phyloP scores from a whole-genome alignment of 2,329 filamentous ascomycete species.

The Alternaria triticimaculans region DNA sequence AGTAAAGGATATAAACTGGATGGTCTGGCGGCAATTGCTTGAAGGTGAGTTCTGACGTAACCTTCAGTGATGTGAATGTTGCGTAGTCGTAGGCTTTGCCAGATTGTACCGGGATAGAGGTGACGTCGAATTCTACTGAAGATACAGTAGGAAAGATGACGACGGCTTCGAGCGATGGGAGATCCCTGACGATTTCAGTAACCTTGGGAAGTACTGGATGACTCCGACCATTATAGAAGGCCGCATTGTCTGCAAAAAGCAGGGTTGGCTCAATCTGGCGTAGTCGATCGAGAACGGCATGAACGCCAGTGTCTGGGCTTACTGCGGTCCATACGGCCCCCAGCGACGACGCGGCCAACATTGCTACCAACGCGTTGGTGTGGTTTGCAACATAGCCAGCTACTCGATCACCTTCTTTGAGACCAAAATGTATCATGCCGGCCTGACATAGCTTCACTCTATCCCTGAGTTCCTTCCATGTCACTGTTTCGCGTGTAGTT shows the following conservation, averaged over 20 bases:
- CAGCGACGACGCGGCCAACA: conserved; percentile 81
- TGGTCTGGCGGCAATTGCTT: conserved; percentile 82
- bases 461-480: conserved; percentile 82
- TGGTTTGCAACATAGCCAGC: conserved; percentile 88
- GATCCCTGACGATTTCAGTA: conserved; percentile 71
- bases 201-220: conserved; percentile 84
- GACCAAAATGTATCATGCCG: conserved; percentile 70
- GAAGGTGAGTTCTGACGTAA: conserved; percentile 58
- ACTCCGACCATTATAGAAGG: conserved; percentile 88
- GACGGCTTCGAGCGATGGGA: conserved; percentile 72
- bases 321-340: conserved; percentile 94
- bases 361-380: conserved; percentile 82
- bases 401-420: conserved; percentile 68
- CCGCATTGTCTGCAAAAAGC: conserved; percentile 86
- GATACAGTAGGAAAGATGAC: conserved; percentile 74
- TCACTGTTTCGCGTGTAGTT: conserved; percentile 67
- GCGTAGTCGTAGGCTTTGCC: conserved; percentile 47
- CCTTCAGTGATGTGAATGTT: conserved; percentile 51
- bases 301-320: conserved; percentile 89
- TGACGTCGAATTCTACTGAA: conserved; percentile 49
- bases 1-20: conserved; percentile 93
- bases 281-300: conserved; percentile 86
- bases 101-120: conserved; percentile 48
- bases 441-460: conserved; percentile 76
- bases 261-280: conserved; percentile 83